Percentiles rank a stretch among this genome's conserved stretches.
These are phyloP conservation scores for Laguncularia racemosa DNA, from an alignment of 345 rosid genomes.

Conservation along the genomic window DNA sequence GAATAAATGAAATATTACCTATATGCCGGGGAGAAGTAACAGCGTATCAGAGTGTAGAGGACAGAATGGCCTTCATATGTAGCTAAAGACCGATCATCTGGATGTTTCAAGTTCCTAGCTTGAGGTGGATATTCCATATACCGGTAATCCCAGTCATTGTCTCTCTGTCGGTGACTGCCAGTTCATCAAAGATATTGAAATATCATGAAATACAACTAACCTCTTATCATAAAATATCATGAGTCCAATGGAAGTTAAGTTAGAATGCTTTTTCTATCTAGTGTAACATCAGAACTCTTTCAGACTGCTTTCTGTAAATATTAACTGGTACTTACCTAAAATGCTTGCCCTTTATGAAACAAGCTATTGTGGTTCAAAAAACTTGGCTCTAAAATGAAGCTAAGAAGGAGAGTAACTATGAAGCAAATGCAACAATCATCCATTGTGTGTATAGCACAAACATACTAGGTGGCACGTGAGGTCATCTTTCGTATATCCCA, in stretches of 20 bases:
- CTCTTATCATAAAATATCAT: too few relatives aligned
- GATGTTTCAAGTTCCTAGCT: slow-evolving; percentile 37
- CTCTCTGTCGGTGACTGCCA: slow-evolving; percentile 18
- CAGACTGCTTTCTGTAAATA: too few relatives aligned
- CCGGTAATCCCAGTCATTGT: slow-evolving; percentile 47
- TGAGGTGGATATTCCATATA: slow-evolving; percentile 50
- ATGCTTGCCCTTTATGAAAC: too few relatives aligned
- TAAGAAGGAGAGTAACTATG: too few relatives aligned
- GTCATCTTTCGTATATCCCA: slow-evolving; percentile 79
- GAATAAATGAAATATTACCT: slow-evolving; percentile 26
- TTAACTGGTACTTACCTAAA: too few relatives aligned
- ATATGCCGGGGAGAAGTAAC: slow-evolving; percentile 61
- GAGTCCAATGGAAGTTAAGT: too few relatives aligned
- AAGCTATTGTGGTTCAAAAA: too few relatives aligned
- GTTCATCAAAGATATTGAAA: background rate
- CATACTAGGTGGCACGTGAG: slow-evolving; percentile 27
- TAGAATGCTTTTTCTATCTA: too few relatives aligned
- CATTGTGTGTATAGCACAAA: background rate
- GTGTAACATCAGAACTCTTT: too few relatives aligned
- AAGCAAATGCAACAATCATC: too few relatives aligned
- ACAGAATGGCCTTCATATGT: slow-evolving; percentile 63
- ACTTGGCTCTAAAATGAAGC: too few relatives aligned
- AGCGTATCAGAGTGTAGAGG: slow-evolving; percentile 51
- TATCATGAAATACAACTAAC: background rate
- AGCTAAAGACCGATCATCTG: slow-evolving; percentile 46